Base-by-base conservation (phyloP, 2,329 filamentous ascomycete genomes). In the Colletotrichum paranaense region DNA sequence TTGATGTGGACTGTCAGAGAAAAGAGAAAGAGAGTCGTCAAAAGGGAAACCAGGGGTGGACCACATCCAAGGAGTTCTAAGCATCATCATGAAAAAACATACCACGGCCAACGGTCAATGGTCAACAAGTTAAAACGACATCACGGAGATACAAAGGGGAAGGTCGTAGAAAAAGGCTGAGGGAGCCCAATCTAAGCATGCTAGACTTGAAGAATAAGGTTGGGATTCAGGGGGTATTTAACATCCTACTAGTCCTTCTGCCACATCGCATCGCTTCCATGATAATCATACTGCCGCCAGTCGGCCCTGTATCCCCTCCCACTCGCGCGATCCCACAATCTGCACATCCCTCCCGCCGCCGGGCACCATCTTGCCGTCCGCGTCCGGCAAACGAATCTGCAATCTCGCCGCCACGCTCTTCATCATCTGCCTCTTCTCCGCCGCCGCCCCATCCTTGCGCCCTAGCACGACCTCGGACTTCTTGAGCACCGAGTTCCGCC, bases 401-500 rank as follows among this genome's bases (percentile, higher is more conserved):
- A 90, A 78, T 73, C 82, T 84, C n/a, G 88, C 88, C 0, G 85
- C 84, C 7, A 82, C 80, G 62, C 78, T 79, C 59, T 81, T 80
- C 73, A 77, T 82, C 73, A 74, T 76, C 62, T 77, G 77, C 53
- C 77, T 78, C 58, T 80, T 77, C 30, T 81, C 79, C 30, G 76
- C 68, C 71, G 62, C 68, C 66, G 56, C 78, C 75, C 19, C 35
- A 24, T 64, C 65, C 62, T 74, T 74, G 66, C 76, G 26, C 38
- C 76, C 74, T 49, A 76, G 68, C 65, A 89, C 79, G 7, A 84
- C 81, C 65, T 80, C 80, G 3, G 85, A 86, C 83, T 91, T 92
- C 78, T 86, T 84, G 12, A 89, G 78, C 42, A 92, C 87, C 7
- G 86, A 84, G 28, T 86, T 83, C 77, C 88, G 86, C 91, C 91